Conservation (phyloP, 495 filamentous ascomycete genomes). For the Trichoderma erinaceum region DNA sequence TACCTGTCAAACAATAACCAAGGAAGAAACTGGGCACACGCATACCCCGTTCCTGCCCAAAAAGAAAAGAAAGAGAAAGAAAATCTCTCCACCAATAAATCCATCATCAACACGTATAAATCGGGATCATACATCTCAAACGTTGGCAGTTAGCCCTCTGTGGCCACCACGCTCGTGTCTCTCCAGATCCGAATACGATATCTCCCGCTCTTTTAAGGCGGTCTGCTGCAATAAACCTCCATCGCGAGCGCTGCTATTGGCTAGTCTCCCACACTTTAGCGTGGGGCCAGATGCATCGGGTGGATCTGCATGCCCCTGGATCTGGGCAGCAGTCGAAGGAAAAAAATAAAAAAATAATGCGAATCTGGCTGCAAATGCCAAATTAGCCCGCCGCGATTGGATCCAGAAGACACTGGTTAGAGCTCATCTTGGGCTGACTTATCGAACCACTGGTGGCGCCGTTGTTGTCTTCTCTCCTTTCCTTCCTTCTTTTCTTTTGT, state of each 20-base stretch:
- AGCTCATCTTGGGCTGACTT: conserved; percentile 12
- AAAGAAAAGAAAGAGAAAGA: no score
- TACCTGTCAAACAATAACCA: no score
- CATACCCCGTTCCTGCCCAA: no score
- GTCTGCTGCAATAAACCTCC: not conserved
- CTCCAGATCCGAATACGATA: not conserved
- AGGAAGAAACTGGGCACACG: not conserved
- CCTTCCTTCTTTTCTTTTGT: not conserved
- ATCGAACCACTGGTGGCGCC: conserved; percentile 9
- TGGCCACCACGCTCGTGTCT: no score
- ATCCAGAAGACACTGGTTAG: not conserved
- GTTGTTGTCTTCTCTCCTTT: not conserved
- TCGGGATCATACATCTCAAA: no score
- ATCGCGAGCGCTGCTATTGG: not conserved
- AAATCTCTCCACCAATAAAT: not conserved
- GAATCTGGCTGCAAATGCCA: not conserved
- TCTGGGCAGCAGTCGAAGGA: not conserved
- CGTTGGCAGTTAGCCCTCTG: no score
- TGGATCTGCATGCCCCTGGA: not conserved
- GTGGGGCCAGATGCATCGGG: not conserved
- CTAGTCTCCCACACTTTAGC: not conserved
- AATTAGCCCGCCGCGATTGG: not conserved
- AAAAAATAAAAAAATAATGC: not conserved
- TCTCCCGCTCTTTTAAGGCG: not conserved
- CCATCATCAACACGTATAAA: not conserved